phyloP scores from a whole-genome alignment of 306 rosid species.

The Gleditsia sinensis region DNA sequence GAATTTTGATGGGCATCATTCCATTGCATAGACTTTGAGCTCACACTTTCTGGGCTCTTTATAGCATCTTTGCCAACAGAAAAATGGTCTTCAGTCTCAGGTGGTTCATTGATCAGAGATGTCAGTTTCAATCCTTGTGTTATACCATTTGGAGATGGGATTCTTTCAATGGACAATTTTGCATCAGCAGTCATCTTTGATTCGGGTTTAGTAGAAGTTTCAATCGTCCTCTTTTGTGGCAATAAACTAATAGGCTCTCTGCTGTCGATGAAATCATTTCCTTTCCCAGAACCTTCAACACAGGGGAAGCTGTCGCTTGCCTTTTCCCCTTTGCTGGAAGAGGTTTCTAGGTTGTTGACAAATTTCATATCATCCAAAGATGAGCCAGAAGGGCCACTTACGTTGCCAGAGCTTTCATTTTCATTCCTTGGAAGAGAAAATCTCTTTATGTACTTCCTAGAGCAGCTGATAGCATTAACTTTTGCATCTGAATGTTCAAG shows the following conservation, averaged over 20 bases:
- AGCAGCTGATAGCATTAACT: constrained; percentile 35
- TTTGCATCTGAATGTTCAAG: constrained; percentile 44
- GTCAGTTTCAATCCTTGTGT: constrained; percentile 33
- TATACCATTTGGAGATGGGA: constrained; percentile 36
- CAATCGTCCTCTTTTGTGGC: constrained; percentile 51
- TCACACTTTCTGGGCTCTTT: constrained; percentile 25
- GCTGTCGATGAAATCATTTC: constrained; percentile 34
- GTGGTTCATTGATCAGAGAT: constrained; percentile 37
- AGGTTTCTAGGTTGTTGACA: constrained; percentile 37
- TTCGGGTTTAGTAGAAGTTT: constrained; percentile 48
- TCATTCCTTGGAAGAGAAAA: constrained; percentile 46
- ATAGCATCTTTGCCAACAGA: constrained; percentile 37
- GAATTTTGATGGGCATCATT: constrained; percentile 37
- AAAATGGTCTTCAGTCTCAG: constrained; percentile 35
- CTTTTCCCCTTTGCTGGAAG: constrained; percentile 36
- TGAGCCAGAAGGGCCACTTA: constrained; percentile 35
- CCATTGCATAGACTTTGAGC: constrained; percentile 34
- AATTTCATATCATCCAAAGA: constrained; percentile 35
- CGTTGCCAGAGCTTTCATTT: constrained; percentile 45
- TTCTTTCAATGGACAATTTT: constrained; percentile 40
- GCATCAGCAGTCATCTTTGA: constrained; percentile 40
- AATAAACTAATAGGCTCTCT: constrained; percentile 41
- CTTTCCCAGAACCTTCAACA: constrained; percentile 42
- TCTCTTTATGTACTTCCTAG: constrained; percentile 48
- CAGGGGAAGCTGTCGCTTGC: constrained; percentile 38